Conservation (phyloP, 345 rosid genomes). For the Eucalyptus camaldulensis region DNA sequence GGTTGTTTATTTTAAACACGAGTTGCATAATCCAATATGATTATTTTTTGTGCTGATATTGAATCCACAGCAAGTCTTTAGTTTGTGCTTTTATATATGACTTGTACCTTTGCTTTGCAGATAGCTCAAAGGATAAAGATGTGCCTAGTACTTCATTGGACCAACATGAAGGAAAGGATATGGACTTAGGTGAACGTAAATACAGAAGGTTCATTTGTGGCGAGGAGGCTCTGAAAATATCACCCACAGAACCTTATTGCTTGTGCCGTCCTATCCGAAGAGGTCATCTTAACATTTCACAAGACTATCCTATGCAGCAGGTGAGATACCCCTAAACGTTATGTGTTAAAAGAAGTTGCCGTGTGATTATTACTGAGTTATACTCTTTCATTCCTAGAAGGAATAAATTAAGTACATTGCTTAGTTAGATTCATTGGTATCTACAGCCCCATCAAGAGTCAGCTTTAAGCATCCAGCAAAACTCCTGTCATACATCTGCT, state of each 20-base stretch:
- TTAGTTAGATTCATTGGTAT: background rate
- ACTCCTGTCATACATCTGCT: background rate
- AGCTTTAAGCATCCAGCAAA: background rate
- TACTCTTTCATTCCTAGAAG: background rate
- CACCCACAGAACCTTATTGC: slow-evolving; percentile 70
- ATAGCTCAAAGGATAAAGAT: slow-evolving; percentile 26
- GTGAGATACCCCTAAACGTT: slow-evolving; percentile 7
- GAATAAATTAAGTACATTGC: background rate
- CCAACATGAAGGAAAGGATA: slow-evolving; percentile 19
- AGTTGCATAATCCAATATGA: background rate
- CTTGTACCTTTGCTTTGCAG: slow-evolving; percentile 15
- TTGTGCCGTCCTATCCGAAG: slow-evolving; percentile 76
- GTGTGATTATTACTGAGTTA: background rate
- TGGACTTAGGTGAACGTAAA: slow-evolving; percentile 24
- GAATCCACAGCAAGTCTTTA: background rate
- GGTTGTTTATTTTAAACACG: background rate
- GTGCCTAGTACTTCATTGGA: slow-evolving; percentile 7
- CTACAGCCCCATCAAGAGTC: background rate
- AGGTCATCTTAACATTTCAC: slow-evolving; percentile 87
- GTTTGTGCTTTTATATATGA: background rate
- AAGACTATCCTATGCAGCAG: slow-evolving; percentile 75
- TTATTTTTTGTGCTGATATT: background rate
- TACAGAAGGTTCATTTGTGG: slow-evolving; percentile 53
- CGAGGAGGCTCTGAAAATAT: slow-evolving; percentile 77
- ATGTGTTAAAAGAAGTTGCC: background rate